Conservation (phyloP, 257 asterid species). For the Thymus quinquecostatus region DNA sequence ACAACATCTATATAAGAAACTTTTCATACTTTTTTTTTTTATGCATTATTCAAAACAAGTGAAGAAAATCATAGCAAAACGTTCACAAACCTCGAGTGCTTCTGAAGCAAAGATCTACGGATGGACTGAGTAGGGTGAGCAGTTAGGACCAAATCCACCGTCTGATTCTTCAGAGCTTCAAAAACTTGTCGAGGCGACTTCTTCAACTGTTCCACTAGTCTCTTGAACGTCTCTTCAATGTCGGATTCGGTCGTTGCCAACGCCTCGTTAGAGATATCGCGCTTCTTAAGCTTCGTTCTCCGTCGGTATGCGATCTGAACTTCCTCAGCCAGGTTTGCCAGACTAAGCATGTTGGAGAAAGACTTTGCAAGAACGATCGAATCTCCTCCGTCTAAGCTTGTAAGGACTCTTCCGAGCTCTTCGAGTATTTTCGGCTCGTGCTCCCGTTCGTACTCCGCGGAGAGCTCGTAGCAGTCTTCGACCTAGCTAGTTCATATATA, state of each 20-base stretch:
- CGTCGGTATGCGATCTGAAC: conserved; percentile 90
- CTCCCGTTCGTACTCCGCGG: conserved; percentile 79
- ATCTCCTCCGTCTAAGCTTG: conserved; percentile 87
- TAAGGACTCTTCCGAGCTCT: conserved; percentile 79
- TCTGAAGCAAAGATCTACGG: conserved; percentile 92
- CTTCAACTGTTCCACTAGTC: conserved; percentile 70
- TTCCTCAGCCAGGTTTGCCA: conserved; percentile 90
- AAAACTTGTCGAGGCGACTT: conserved; percentile 81
- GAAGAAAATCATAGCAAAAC: not conserved
- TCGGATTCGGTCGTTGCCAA: conserved; percentile 84
- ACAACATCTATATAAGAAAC: not conserved
- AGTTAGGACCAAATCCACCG: conserved; percentile 76
- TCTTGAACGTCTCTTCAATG: conserved; percentile 81
- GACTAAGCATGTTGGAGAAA: conserved; percentile 85
- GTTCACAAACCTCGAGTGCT: conserved; percentile 70
- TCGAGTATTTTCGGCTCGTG: conserved; percentile 67
- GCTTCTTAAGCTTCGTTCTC: conserved; percentile 67
- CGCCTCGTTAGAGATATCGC: conserved; percentile 77
- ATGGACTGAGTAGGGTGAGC: conserved; percentile 95
- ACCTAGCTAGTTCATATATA: conserved; percentile 44
- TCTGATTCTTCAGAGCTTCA: conserved; percentile 89
- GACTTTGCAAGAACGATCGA: conserved; percentile 82
- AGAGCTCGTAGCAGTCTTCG: conserved; percentile 87
- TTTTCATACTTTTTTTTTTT: not conserved
- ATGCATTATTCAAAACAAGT: no score